These are phyloP conservation scores for Parathielavia hyrcaniae DNA, from an alignment of 495 filamentous ascomycete species.

Conservation along the genomic window DNA sequence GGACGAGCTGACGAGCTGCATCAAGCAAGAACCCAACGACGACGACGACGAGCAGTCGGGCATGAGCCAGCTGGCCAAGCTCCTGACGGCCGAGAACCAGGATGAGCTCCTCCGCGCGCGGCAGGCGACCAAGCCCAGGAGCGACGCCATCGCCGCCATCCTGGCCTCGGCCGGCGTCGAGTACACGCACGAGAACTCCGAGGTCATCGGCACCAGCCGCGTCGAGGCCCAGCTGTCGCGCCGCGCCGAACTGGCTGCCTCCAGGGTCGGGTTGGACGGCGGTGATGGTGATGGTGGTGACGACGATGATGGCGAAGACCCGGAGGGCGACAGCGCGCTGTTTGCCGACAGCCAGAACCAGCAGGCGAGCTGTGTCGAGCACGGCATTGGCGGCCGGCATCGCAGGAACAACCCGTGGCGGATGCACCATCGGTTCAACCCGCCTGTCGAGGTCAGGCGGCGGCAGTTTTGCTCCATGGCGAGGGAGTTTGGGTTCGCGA, in stretches of 20 bases:
- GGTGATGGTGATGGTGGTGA: too few relatives aligned
- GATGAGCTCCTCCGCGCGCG: slow-evolving; percentile 28
- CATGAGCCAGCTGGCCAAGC: slow-evolving; percentile 69
- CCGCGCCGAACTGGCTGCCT: slow-evolving; percentile 60
- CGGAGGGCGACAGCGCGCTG: slow-evolving; percentile 24
- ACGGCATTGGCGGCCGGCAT: not conserved
- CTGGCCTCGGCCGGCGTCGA: slow-evolving; percentile 82
- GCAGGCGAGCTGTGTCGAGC: slow-evolving; percentile 14
- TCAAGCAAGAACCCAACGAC: slow-evolving; percentile 42
- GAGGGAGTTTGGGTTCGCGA: slow-evolving; percentile 64
- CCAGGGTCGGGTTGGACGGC: slow-evolving; percentile 41
- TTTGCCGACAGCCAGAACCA: slow-evolving; percentile 35
- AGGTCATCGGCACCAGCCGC: slow-evolving; percentile 84
- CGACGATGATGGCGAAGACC: slow-evolving; percentile 23
- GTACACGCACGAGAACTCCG: slow-evolving; percentile 94
- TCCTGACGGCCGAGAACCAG: slow-evolving; percentile 53
- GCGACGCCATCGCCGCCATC: slow-evolving; percentile 82
- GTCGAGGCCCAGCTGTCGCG: slow-evolving; percentile 75
- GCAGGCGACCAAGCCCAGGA: slow-evolving; percentile 38
- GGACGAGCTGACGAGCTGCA: slow-evolving; percentile 28
- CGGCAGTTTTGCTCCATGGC: slow-evolving; percentile 93
- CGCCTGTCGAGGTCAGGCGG: slow-evolving; percentile 64
- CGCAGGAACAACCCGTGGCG: slow-evolving; percentile 29
- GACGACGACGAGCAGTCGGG: slow-evolving; percentile 49
- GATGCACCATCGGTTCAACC: slow-evolving; percentile 61